These are phyloP conservation scores for Protomyces inundatus DNA, from an alignment of 1,139 yeast genomes.

Conservation along the genomic window DNA sequence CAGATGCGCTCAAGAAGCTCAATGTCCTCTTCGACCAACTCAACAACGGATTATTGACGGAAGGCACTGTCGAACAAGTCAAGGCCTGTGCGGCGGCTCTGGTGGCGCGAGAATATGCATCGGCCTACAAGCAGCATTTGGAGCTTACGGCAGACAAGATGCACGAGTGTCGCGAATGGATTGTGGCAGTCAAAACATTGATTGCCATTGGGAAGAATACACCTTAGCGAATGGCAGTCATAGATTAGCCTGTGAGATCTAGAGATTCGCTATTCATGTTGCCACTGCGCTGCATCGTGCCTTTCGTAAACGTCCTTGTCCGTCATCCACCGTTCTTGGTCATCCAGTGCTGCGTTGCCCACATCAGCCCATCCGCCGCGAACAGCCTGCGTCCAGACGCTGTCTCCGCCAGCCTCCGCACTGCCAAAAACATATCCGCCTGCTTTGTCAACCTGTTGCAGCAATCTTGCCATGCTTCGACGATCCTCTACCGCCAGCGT, in stretches of 20 bases:
- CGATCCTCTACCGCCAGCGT: conserved; percentile 89
- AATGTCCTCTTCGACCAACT: conserved; percentile 72
- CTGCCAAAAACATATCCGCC: conserved; percentile 90
- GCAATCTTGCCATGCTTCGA: conserved; percentile 70
- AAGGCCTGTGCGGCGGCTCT: conserved; percentile 49
- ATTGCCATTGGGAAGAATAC: conserved; percentile 56
- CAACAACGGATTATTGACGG: conserved; percentile 60
- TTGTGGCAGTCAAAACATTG: conserved; percentile 83
- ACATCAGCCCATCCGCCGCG: conserved; percentile 61
- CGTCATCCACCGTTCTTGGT: conserved; percentile 95
- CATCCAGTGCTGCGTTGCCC: conserved; percentile 49
- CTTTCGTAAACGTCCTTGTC: conserved; percentile 70
- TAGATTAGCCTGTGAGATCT: no score
- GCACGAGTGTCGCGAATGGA: conserved; percentile 86
- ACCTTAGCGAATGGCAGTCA: background rate
- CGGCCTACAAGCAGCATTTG: conserved; percentile 51
- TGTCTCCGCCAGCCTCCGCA: conserved; percentile 90
- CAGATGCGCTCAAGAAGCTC: conserved; percentile 77
- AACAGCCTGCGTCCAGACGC: conserved; percentile 92
- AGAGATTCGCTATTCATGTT: conserved; percentile 32
- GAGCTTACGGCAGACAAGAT: conserved; percentile 62
- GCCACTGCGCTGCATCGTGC: conserved; percentile 50
- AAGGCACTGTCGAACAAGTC: conserved; percentile 48
- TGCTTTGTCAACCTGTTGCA: conserved; percentile 77
- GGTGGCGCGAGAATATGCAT: conserved; percentile 50